Base-by-base conservation (phyloP, 1,284 basidiomycete species). In the Mixia osmundae region DNA sequence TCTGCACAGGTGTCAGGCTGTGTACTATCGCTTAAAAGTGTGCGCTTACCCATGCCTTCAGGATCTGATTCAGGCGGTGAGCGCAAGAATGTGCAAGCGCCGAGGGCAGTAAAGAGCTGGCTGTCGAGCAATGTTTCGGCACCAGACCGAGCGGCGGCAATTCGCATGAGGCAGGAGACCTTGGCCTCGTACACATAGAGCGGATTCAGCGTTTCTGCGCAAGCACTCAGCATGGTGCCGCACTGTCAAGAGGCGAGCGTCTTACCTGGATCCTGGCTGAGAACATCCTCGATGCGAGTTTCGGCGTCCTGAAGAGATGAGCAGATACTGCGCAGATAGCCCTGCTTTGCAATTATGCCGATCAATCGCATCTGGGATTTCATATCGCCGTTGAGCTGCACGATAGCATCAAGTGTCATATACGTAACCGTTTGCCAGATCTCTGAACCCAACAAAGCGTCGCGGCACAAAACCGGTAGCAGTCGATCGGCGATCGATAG, bases 381-480 rank as follows among this genome's bases (percentile, higher is more conserved):
- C 22, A 40, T 40, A 3, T 39, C 33, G 3, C 44, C 39, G 28
- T 55, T 51, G 12, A 57, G 47, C 4, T 48, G 45, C 24, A 73
- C 64, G 8, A 87, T 61, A 9, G 75, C 68, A 53, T 85, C 77
- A 34, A 89, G 61, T 4, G 80, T 62, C 59, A 80, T 76, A 52
- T 85, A 89, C 14, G 79, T 76, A 20, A 87, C 72, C 14, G 87
- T 89, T 59, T 85, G 80, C 85, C 87, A 94, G 0, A 95, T 78
- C 53, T 94, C 85, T 21, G 76, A 71, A 8, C 83, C 85, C 48
- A 94, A 85, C 40, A 87, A 76, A 1, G 83, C 85, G 52, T 97
- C 89, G 14, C 80, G 67, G 25, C 78, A 72, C 20, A 94, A 62
- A n/a, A 72, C 63, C 0, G 71, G 59, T 0, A 87, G 63, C 15